Percentiles rank a stretch among this genome's conserved stretches.
Evolutionary conservation across 1,284 basidiomycete species (phyloP).

Genomic region (Tausonia pullulans): DNA sequence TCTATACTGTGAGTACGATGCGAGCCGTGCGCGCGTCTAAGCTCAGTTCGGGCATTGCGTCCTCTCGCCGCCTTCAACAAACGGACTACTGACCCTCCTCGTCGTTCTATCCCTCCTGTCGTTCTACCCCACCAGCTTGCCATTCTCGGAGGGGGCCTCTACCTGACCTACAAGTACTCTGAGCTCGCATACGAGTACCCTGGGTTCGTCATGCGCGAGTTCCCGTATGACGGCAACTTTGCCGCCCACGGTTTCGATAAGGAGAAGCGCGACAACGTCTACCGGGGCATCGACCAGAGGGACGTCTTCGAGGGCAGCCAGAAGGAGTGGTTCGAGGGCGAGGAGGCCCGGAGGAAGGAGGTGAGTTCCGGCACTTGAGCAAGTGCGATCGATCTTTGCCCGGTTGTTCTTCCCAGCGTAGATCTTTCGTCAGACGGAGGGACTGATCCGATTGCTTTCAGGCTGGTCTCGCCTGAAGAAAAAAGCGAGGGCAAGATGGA

Average conservation of each 20-base stretch:
- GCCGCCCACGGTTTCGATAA: neutral
- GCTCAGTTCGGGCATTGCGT: neutral
- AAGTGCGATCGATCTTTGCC: no score
- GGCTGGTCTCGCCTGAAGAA: no score
- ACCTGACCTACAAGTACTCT: neutral
- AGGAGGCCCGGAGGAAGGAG: neutral
- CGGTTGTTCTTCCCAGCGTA: no score
- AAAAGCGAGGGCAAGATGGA: no score
- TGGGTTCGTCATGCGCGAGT: no score
- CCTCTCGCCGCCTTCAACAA: neutral
- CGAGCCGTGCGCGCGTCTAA: neutral
- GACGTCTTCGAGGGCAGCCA: slow-evolving; percentile 13
- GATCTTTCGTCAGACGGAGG: no score
- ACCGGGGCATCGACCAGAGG: neutral
- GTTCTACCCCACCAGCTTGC: neutral
- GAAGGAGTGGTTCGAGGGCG: slow-evolving; percentile 8
- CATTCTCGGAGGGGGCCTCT: slow-evolving; percentile 1
- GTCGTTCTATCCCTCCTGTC: neutral
- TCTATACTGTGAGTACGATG: slow-evolving; percentile 1
- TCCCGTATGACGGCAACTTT: slow-evolving; percentile 6
- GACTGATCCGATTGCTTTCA: no score
- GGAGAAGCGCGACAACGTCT: neutral
- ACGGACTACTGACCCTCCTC: neutral
- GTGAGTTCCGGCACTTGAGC: no score
- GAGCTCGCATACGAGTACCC: neutral